These are phyloP conservation scores for Fraxinus quadrangulata DNA, from an alignment of 257 asterid genomes.

Conservation along the genomic window DNA sequence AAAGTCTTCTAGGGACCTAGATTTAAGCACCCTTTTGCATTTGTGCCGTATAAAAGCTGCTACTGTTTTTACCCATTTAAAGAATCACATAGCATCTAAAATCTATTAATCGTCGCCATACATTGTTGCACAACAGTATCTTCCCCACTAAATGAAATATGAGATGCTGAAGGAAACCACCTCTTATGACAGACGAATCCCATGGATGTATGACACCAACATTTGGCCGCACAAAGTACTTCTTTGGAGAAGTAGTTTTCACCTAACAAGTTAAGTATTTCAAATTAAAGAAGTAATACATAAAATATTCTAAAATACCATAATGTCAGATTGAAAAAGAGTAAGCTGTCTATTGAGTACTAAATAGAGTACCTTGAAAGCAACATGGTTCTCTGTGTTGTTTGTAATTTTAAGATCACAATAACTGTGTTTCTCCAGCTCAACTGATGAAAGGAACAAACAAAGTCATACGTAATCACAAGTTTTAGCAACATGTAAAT, in stretches of 20 bases:
- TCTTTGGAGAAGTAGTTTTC: constrained; percentile 88
- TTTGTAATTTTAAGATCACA: constrained; percentile 81
- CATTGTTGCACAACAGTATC: background rate
- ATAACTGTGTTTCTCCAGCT: constrained; percentile 75
- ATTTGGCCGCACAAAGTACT: constrained; percentile 85
- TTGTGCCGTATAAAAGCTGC: background rate
- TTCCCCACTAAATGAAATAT: background rate
- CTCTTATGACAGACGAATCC: constrained; percentile 78
- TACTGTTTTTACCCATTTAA: background rate
- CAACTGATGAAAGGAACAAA: constrained; percentile 47
- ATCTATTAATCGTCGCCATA: background rate
- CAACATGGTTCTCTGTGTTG: constrained; percentile 69
- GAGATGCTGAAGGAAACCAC: constrained; percentile 37
- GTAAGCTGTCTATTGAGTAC: background rate
- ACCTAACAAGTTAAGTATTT: constrained; percentile 42
- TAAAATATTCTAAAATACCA: background rate
- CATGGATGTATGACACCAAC: constrained; percentile 69
- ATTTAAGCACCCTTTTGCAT: background rate
- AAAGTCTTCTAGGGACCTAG: background rate
- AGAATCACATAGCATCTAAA: background rate
- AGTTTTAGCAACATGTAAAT: background rate
- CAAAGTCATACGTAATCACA: background rate
- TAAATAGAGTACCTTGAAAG: constrained; percentile 60
- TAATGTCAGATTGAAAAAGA: background rate
- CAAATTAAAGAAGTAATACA: background rate